Percentiles rank a stretch among this genome's conserved stretches.
Conservation (phyloP, 169 alveolate genomes). For the Eimeria acervulina region DNA sequence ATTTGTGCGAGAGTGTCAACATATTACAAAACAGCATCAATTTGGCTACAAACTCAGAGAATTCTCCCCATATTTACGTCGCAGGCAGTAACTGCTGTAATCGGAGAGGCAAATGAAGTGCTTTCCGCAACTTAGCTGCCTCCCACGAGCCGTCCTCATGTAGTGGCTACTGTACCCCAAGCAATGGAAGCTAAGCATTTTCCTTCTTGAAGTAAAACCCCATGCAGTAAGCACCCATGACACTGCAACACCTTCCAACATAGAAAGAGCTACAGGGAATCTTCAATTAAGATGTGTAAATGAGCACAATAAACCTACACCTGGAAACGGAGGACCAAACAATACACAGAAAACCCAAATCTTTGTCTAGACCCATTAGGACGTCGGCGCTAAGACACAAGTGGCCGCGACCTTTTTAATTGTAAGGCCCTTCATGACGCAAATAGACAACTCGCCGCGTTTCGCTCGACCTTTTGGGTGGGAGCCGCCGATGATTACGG, state of each 20-base stretch:
- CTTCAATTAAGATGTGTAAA: no score
- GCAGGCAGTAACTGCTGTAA: neutral
- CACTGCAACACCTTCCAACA: no score
- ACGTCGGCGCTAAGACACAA: no score
- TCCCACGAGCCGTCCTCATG: neutral
- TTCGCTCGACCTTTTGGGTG: neutral
- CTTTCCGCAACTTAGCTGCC: neutral
- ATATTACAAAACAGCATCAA: neutral
- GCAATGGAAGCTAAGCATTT: neutral
- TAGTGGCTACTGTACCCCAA: neutral
- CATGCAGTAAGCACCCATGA: neutral
- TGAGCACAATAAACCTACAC: no score
- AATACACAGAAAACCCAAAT: no score
- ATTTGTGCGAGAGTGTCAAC: neutral
- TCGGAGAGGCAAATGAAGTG: neutral
- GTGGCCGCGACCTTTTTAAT: neutral
- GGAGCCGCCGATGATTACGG: neutral
- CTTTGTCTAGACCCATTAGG: no score
- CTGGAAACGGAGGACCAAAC: no score
- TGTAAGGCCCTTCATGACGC: neutral
- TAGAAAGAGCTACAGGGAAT: no score
- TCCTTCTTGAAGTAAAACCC: neutral
- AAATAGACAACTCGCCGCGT: neutral
- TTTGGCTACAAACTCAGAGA: no score
- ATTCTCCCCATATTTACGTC: neutral